phyloP scores from a whole-genome alignment of 441 rosid species.

The Aquilaria agallochum region DNA sequence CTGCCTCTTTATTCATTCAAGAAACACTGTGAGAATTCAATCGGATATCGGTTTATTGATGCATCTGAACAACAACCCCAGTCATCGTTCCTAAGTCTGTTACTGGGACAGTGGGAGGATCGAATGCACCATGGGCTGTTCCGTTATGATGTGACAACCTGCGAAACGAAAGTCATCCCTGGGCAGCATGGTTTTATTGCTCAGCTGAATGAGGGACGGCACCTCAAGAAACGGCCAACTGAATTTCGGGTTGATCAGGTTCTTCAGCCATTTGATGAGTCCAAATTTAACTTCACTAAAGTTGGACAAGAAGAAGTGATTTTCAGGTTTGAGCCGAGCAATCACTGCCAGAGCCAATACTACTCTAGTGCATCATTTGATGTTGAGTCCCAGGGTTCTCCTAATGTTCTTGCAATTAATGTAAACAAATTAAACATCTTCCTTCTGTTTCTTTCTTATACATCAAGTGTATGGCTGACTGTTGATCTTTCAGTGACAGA shows the following conservation, averaged over 20 bases:
- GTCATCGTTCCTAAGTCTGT: slow-evolving; percentile 15
- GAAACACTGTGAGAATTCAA: slow-evolving; percentile 5
- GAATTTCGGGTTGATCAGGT: slow-evolving; percentile 32
- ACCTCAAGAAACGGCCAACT: slow-evolving; percentile 30
- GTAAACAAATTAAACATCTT: slow-evolving; percentile 9
- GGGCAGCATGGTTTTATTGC: slow-evolving; percentile 23
- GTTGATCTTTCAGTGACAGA: not conserved
- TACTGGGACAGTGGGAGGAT: slow-evolving; percentile 33
- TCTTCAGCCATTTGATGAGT: slow-evolving; percentile 26
- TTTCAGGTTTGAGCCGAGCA: slow-evolving; percentile 22
- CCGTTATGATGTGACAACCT: slow-evolving; percentile 23
- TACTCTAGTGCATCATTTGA: slow-evolving; percentile 11
- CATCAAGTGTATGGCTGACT: not conserved
- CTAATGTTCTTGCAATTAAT: slow-evolving; percentile 36
- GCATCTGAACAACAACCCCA: slow-evolving; percentile 12
- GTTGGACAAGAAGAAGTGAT: slow-evolving; percentile 34
- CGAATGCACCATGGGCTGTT: slow-evolving; percentile 22
- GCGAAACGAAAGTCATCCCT: slow-evolving; percentile 23
- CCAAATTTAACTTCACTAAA: slow-evolving; percentile 34
- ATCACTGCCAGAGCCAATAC: slow-evolving; percentile 15
- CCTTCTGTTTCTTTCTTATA: not conserved
- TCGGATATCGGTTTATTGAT: not conserved
- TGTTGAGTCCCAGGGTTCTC: slow-evolving; percentile 19
- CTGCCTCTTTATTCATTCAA: slow-evolving; percentile 23
- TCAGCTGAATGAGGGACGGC: slow-evolving; percentile 32